Conservation (phyloP, 2,329 filamentous ascomycete species). For the Paradendryphiella salina region DNA sequence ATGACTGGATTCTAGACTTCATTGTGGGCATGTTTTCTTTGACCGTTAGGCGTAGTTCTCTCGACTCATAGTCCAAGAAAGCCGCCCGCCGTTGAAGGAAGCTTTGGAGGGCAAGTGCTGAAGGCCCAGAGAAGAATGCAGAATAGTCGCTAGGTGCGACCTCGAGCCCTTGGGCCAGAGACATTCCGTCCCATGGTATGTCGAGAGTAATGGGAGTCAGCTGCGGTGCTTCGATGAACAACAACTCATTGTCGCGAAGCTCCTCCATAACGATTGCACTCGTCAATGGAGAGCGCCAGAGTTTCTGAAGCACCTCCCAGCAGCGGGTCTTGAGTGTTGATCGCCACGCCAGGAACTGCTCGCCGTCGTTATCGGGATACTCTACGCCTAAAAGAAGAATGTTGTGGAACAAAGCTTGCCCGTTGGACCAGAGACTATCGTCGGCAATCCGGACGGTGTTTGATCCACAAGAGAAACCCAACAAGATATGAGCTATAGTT, state of each 20-base stretch:
- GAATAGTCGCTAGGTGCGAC: conserved; percentile 40
- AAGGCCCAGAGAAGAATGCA: conserved; percentile 69
- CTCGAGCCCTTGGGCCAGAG: conserved; percentile 53
- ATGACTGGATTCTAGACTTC: conserved; percentile 54
- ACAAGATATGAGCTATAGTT: conserved; percentile 84
- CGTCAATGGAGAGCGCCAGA: conserved; percentile 85
- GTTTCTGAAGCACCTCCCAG: conserved; percentile 68
- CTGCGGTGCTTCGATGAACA: conserved; percentile 74
- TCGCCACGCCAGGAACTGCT: conserved; percentile 48
- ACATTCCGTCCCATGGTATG: conserved; percentile 73
- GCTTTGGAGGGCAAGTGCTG: conserved; percentile 71
- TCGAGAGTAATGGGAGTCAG: conserved; percentile 71
- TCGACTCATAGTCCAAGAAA: conserved; percentile 80
- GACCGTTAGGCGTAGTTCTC: conserved; percentile 78
- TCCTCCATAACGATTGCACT: conserved; percentile 74
- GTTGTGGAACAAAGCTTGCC: conserved; percentile 79
- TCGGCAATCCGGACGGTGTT: conserved; percentile 69
- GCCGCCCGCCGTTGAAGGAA: conserved; percentile 78
- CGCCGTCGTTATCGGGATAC: conserved; percentile 64
- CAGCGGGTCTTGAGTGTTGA: conserved; percentile 50
- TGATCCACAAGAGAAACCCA: conserved; percentile 81
- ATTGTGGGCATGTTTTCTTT: conserved; percentile 66
- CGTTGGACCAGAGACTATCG: conserved; percentile 70
- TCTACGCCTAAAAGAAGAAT: conserved; percentile 72
- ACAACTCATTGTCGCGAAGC: conserved; percentile 75